Base-by-base conservation (phyloP, 768 basidiomycete genomes). In the Rhodotorula kratochvilovae region DNA sequence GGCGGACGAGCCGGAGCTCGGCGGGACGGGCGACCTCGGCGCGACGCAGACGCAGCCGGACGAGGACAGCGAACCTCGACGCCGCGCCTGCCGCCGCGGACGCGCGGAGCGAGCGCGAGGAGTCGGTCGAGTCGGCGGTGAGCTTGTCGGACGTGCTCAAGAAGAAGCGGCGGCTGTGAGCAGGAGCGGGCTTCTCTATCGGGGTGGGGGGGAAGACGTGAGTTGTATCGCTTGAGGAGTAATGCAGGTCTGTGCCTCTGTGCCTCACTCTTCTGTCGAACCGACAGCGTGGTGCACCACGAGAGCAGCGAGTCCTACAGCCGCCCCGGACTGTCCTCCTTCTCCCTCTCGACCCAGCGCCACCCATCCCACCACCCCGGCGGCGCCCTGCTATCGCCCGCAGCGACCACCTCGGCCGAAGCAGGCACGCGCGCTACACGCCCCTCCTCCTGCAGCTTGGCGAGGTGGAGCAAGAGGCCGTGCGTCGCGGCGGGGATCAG, bases 401-500 rank as follows among this genome's bases (percentile, higher is more conserved):
- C 39, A 13, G 39, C 39, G 39, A 39, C 39, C 8, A 39, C 39
- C 39, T 39, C 39, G 6, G 5, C 53, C 2, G 33, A 45, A 4
- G 6, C 55, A n/a, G 39, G 50, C 21, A 57, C 16, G 11, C 77
- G 80, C 69, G 78, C 80, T 10, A 90, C 88, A 55, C 81, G 80
- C 2, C 85, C 86, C 58, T 94, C 92, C 2, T 77, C 80, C 76
- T 86, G 83, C 63, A 93, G 80, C 80, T 95, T 95, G 67, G 81
- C 80, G 76, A 94, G 80, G 79, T 94, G 92, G 67, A 90, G 79
- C 58, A 85, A 81, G 4, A 92, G 84, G 29, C 87, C 85, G 60
- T 83, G 81, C n/a, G 88, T 85, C 12, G 92, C 92, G 25, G 89
- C 84, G 25, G 85, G 82, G 86, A 88, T 89, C 57, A 93, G 77